Base-by-base conservation (phyloP, 2,329 filamentous ascomycete species). In the Colletotrichum higginsianum region DNA sequence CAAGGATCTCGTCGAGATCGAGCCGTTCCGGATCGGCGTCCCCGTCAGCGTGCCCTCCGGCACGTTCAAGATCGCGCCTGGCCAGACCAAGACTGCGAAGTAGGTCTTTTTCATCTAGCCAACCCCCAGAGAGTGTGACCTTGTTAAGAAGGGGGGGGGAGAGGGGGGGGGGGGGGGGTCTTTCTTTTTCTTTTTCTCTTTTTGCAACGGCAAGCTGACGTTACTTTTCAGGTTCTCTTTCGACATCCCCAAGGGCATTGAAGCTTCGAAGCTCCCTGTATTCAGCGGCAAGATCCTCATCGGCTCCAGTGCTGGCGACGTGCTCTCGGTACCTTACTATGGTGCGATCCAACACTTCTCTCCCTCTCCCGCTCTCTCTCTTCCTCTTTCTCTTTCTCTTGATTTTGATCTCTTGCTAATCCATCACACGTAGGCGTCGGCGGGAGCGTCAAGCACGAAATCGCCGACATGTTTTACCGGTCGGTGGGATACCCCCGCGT, bases 271-370 rank as follows among this genome's bases (percentile, higher is more conserved):
- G 42, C 65, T 81, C n/a, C 80, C 79, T 3, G 74, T 81, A 9
- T 81, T 80, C 67, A 78, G 78, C 46, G 80, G 80, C 38, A 80
- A 80, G 73, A 75, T 82, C 23, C 73, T 81, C 40, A 78, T 81
- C 69, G 78, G 75, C 35, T 76, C 77, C 52, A 75, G 75, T 65
- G 80, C 80, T 49, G 78, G 77, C 13, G 79, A 82, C 47, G 74
- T 77, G 12, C 76, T 81, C n/a, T 78, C 76, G 7, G 75, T 81
- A 47, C 80, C 80, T 8, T 81, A 82, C 58, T 76, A 78, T 23
- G 78, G 79, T 76, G 44, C 50, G 75, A 61, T 3, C 8, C 1
- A 1, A 5, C 11, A 30, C 30, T 7, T 4, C 12, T 2, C 26
- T 3, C 12, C 13, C 5, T 7, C 21, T 35, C 30, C 1, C 30